Conservation (phyloP, 352 stramenopile genomes). For the Phytophthora melonis region DNA sequence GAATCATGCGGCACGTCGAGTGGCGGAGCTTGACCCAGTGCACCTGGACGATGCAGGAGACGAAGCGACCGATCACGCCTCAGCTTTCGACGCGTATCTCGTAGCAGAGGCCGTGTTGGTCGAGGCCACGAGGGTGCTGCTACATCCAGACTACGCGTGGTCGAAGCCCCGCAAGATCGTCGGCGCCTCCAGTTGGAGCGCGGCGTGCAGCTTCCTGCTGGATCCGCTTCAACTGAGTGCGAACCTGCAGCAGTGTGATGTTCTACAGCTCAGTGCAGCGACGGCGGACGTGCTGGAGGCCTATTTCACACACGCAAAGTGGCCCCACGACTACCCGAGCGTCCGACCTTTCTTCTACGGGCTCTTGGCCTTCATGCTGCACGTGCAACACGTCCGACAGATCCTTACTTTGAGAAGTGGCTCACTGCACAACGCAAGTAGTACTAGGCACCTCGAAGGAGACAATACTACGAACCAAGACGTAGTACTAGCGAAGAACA, state of each 20-base stretch:
- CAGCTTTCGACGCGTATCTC: constrained; percentile 68
- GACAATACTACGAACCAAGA: neutral
- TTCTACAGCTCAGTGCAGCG: constrained; percentile 3
- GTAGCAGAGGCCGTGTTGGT: constrained; percentile 68
- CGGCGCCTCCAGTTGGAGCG: constrained; percentile 65
- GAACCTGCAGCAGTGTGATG: constrained; percentile 22
- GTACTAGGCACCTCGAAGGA: neutral
- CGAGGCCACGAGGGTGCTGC: constrained; percentile 52
- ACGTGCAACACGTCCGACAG: constrained; percentile 44
- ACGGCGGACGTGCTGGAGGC: constrained; percentile 38
- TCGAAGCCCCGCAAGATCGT: constrained; percentile 55
- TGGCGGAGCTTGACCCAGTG: constrained; percentile 28
- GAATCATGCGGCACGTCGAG: constrained; percentile 15
- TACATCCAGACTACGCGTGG: constrained; percentile 53
- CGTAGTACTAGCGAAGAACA: constrained; percentile 22
- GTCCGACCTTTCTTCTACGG: constrained; percentile 41
- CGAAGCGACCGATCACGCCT: constrained; percentile 17
- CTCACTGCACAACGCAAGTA: constrained; percentile 13
- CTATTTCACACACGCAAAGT: constrained; percentile 49
- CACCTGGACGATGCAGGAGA: constrained; percentile 14
- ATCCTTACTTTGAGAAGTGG: constrained; percentile 41
- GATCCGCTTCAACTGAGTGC: constrained; percentile 38
- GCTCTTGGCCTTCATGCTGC: constrained; percentile 52
- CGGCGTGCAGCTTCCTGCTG: constrained; percentile 52
- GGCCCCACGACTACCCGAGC: constrained; percentile 40